Percentiles rank a stretch among this genome's conserved stretches.
Evolutionary conservation across 345 rosid species (phyloP).

Genomic region (Turnera subulata): DNA sequence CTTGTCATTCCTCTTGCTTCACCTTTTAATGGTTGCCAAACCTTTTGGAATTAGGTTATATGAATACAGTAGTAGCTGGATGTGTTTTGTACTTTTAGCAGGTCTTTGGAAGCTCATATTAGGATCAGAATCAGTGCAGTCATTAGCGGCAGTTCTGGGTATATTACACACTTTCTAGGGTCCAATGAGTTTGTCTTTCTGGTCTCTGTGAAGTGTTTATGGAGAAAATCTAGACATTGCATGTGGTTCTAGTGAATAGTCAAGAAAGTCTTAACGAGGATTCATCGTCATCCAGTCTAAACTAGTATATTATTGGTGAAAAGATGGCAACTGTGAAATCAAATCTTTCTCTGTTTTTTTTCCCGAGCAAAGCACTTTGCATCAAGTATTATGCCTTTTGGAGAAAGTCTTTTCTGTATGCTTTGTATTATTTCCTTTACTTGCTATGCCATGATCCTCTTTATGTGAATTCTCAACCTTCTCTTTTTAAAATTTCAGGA

Average conservation of each 20-base stretch:
- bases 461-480: not conserved
- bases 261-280: not conserved
- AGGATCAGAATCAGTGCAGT: not conserved
- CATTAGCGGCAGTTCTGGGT: not conserved
- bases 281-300: not conserved
- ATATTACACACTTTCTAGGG: not conserved
- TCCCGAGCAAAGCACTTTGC: not conserved
- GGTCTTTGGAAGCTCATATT: not conserved
- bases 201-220: not conserved
- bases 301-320: not conserved
- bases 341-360: not conserved
- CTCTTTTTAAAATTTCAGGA: slow-evolving; percentile 41
- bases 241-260: not conserved
- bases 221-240: not conserved
- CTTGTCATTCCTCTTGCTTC: too few relatives aligned
- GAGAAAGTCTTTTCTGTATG: not conserved
- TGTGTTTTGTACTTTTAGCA: not conserved
- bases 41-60: too few relatives aligned
- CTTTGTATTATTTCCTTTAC: too few relatives aligned
- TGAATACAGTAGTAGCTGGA: too few relatives aligned
- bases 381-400: not conserved
- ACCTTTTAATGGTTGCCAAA: too few relatives aligned
- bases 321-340: not conserved
- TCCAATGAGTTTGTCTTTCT: not conserved
- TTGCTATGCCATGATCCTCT: not conserved